phyloP scores from a whole-genome alignment of 208 protist species.

The Naegleria gruberi region DNA sequence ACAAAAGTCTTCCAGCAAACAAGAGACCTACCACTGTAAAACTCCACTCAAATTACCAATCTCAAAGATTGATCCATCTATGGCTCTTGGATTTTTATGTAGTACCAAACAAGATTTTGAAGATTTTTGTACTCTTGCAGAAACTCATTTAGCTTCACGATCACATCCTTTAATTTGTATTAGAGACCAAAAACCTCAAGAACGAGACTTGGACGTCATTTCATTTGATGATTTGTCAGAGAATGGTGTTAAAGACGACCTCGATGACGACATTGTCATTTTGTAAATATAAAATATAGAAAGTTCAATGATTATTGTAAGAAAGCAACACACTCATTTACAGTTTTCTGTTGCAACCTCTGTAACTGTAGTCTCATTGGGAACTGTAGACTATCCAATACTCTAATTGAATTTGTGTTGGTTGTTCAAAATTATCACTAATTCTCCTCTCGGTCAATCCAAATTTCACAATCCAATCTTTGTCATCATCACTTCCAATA shows the following conservation, averaged over 20 bases:
- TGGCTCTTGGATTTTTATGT: slow-evolving; percentile 1
- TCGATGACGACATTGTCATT: neutral
- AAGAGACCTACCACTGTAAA: neutral
- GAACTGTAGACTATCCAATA: too few species aligned
- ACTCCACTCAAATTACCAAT: neutral
- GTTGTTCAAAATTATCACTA: too few species aligned
- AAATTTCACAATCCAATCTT: too few species aligned
- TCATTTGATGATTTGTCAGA: neutral
- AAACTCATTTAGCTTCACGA: neutral
- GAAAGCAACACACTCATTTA: too few species aligned
- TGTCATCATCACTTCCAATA: too few species aligned
- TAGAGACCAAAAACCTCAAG: neutral
- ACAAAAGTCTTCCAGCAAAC: neutral
- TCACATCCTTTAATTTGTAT: neutral
- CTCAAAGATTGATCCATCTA: slow-evolving; percentile 12
- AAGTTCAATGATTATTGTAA: neutral
- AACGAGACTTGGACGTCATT: neutral
- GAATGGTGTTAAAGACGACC: neutral
- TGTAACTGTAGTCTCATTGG: too few species aligned
- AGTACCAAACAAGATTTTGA: neutral
- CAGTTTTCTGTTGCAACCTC: too few species aligned
- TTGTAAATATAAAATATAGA: neutral
- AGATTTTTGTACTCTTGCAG: neutral
- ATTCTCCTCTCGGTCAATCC: too few species aligned
- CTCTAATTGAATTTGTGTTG: too few species aligned